phyloP scores from a whole-genome alignment of 352 stramenopile genomes.

The Globisporangium echinulatum region DNA sequence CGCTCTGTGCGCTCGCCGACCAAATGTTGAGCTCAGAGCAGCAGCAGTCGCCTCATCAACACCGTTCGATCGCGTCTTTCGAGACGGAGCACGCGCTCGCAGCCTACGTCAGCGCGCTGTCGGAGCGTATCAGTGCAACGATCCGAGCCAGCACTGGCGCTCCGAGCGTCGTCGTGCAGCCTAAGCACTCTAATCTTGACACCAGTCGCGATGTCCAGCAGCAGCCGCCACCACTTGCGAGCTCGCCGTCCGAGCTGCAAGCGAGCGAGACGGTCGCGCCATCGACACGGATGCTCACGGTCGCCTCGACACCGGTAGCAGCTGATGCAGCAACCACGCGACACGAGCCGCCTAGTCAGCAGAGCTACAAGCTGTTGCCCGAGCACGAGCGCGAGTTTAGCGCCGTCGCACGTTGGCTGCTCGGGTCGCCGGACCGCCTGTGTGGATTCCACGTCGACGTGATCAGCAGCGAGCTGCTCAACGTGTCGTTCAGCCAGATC shows the following conservation, averaged over 20 bases:
- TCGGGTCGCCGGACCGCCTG: slow-evolving; percentile 3
- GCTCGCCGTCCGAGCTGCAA: background rate
- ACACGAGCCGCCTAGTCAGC: too few relatives aligned
- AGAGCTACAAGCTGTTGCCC: background rate
- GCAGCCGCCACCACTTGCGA: too few relatives aligned
- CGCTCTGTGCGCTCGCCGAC: slow-evolving; percentile 45
- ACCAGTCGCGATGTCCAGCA: too few relatives aligned
- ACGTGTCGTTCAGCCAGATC: slow-evolving; percentile 20
- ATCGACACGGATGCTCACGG: too few relatives aligned
- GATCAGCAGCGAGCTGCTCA: slow-evolving; percentile 16
- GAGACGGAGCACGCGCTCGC: slow-evolving; percentile 18
- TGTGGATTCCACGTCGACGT: slow-evolving; percentile 6
- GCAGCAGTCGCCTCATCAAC: background rate
- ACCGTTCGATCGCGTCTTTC: slow-evolving; percentile 26
- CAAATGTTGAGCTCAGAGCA: background rate
- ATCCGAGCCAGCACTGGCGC: background rate
- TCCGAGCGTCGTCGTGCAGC: background rate
- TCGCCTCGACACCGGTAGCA: too few relatives aligned
- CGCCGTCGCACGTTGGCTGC: slow-evolving; percentile 26
- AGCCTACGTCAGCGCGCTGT: slow-evolving; percentile 32
- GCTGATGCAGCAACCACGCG: background rate
- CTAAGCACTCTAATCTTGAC: background rate
- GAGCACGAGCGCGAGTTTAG: slow-evolving; percentile 33
- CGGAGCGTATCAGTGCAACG: slow-evolving; percentile 21
- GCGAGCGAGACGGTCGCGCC: too few relatives aligned